Evolutionary conservation across 306 rosid genomes (phyloP), one percentile per base, ranked within the genome.

Genomic region (Trichosanthes truncata): DNA sequence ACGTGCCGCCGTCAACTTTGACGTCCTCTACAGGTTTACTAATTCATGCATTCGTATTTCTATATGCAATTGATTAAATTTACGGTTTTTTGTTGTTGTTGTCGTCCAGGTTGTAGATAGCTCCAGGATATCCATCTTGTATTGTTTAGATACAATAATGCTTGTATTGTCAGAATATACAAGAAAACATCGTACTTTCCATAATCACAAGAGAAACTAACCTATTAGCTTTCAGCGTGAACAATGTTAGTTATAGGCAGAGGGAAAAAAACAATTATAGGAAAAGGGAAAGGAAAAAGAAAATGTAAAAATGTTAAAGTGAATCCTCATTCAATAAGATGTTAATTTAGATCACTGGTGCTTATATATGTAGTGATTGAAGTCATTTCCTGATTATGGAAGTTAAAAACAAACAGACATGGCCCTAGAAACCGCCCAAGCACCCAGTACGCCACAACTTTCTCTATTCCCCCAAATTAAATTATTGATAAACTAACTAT

Each of bases 1-100:
- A 46, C 96, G 97, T 29, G 97, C 97, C 35, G 97, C 97, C 25
- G 92, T 95, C 84, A 90, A 87, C 45, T 93, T 91, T 65, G 99
- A 95, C 23, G 87, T 95, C 77, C 94, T 95, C 56, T 93, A 45
- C 89, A 90, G 97, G 97, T 90, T 45, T 72, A 14, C 57, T 26
- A 4, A 46, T 43, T 21, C n/a, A 23, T 95, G 90, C 59, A 97
- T 93, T 91, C 71, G 15, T 60, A 5, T 60, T 15, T 60, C 13
- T 71, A 43, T 11, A 46, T 25, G 45, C 15, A 40, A 21, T 1
- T 68, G 35, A 20, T 45, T 13, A 0, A 1, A 25, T 43, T 20
- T 36, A 20, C 14, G 18, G 0, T 18, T 48, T 48, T 48, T 43
- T 8, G 48, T 43, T 0, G 45, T 46, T 14, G 51, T 46, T 4